Evolutionary conservation across 768 basidiomycete genomes (phyloP), one percentile per base, ranked within the genome.

Genomic region (Leccinum broughii): DNA sequence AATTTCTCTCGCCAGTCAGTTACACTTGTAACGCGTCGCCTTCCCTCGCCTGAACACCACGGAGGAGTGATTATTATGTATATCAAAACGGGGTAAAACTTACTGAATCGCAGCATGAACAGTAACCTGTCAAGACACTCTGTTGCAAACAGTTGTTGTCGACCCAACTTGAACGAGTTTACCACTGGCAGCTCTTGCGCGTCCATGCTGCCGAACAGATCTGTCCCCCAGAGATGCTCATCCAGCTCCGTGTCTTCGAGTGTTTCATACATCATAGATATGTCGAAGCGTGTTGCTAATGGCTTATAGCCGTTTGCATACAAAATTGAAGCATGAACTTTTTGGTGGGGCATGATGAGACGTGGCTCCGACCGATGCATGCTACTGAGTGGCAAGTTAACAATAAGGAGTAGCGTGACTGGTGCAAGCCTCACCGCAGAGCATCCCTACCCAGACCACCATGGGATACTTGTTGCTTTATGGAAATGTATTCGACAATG

Each of bases 311-410:
- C 39, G 7, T 41, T 41, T 41, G 39, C 39, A 15, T 41, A 41
- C 39, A 49, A 49, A 26, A 49, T 49, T 5, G 48, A 49, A 13
- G 48, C 48, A 24, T 49, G 48, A 17, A 49, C 48, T 13, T 49
- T 49, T 49, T 49, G 48, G 14, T 22, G 22, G 14, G 48, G 48
- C 20, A 49, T 26, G 48, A 49, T 64, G 22, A 58, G 62, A 52
- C 64, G 64, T 8, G 64, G 62, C 20, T 57, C 59, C 13, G 17
- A 11, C n/a, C n/a, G 50, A 58, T 63, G 64, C 39, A 17, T 14
- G 2, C 62, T 63, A 34, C 13, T 3, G 28, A n/a, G 28, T 26
- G 35, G 24, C 13, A 37, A 24, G 24, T 24, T 24, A 24, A 24
- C 24, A 24, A 24, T 24, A 24, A 24, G 24, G 24, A 24, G 24